These are phyloP conservation scores for Cicer pinnatifidum DNA, from an alignment of 306 rosid genomes.

Conservation along the genomic window DNA sequence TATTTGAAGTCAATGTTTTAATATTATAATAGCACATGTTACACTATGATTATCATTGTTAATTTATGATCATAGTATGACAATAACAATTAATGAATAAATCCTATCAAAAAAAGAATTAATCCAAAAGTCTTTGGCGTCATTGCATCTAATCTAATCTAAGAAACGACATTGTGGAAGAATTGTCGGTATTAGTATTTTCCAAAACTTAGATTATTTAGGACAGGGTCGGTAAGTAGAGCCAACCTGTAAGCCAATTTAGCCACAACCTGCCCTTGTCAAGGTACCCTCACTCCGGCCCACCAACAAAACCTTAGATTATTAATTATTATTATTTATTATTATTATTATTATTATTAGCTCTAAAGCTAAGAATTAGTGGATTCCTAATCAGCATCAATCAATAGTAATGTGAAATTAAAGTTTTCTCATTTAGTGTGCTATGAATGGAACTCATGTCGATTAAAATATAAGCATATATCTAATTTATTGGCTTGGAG, in stretches of 20 bases:
- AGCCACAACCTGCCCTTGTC: constrained; percentile 46
- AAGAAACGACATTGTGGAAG: constrained; percentile 39
- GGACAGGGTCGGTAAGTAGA: constrained; percentile 50
- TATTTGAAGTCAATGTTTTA: background rate
- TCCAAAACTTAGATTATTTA: constrained; percentile 33
- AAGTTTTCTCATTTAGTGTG: constrained; percentile 31
- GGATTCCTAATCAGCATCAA: constrained; percentile 54
- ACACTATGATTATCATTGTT: background rate
- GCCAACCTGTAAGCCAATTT: constrained; percentile 50
- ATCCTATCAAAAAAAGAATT: background rate
- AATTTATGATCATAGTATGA: background rate
- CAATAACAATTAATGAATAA: constrained; percentile 8
- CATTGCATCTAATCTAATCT: constrained; percentile 27
- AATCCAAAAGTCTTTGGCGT: constrained; percentile 7
- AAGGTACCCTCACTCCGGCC: constrained; percentile 11
- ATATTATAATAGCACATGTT: background rate
- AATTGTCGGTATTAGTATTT: constrained; percentile 41
- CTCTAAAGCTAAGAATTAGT: constrained; percentile 44
- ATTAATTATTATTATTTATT: background rate
- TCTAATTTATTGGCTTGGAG: background rate
- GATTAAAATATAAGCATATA: constrained; percentile 21
- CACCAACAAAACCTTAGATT: constrained; percentile 44
- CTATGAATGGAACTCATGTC: constrained; percentile 16
- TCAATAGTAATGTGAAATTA: constrained; percentile 26
- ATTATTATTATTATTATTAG: background rate